Conservation (phyloP, 345 rosid genomes). For the Salix brachista region DNA sequence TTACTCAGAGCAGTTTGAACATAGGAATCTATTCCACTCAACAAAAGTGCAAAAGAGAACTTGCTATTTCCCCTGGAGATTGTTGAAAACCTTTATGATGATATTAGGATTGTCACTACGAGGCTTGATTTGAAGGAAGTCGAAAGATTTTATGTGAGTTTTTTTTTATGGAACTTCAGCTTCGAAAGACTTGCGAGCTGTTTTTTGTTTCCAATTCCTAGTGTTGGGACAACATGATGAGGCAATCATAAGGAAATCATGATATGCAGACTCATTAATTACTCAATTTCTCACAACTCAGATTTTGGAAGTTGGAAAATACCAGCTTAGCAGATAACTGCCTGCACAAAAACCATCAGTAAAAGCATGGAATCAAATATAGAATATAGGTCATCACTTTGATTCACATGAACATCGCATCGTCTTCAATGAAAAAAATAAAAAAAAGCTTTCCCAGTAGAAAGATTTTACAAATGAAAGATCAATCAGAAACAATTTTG, state of each 20-base stretch:
- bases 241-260: neutral
- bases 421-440: neutral
- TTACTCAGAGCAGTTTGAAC: neutral
- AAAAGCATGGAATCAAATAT: neutral
- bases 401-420: neutral
- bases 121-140: neutral
- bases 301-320: neutral
- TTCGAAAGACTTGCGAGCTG: neutral
- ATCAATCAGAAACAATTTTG: neutral
- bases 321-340: neutral
- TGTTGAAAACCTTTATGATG: too few relatives aligned
- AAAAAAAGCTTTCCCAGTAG: neutral
- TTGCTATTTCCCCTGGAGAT: neutral
- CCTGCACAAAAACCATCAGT: neutral
- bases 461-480: neutral
- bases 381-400: neutral
- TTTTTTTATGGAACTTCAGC: neutral
- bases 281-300: neutral
- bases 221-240: neutral
- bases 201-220: neutral
- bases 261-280: neutral
- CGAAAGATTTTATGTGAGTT: neutral
- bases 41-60: neutral
- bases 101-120: too few relatives aligned
- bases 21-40: neutral